A percentile compares a stretch with the other conserved stretches of the same genome.
Conservation (phyloP, 768 basidiomycete species). For the Erythrobasidium yunnanense region DNA sequence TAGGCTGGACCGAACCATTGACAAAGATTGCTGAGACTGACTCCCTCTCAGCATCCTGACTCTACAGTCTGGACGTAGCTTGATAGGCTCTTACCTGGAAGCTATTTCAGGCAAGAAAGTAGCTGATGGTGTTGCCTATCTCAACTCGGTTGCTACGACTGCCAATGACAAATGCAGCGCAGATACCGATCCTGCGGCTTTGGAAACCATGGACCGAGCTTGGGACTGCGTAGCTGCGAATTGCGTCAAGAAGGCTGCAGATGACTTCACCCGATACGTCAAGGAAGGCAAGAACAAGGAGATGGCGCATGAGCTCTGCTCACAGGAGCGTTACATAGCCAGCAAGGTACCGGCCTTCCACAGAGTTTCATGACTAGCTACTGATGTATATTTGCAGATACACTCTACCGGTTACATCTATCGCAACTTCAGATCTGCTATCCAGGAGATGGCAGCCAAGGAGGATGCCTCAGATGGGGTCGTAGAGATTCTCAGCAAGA, state of each 20-base stretch:
- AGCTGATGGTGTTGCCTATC: slow-evolving; percentile 44
- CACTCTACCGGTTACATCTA: slow-evolving; percentile 44
- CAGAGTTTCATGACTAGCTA: neutral
- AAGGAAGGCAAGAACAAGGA: slow-evolving; percentile 43
- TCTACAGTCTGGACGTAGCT: slow-evolving; percentile 35
- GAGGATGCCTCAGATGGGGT: slow-evolving; percentile 38
- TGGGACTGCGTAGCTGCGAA: slow-evolving; percentile 45
- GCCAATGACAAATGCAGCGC: slow-evolving; percentile 39
- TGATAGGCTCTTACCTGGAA: slow-evolving; percentile 36
- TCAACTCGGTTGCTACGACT: slow-evolving; percentile 39
- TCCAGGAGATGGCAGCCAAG: slow-evolving; percentile 40
- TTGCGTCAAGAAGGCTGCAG: slow-evolving; percentile 43
- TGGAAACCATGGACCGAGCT: slow-evolving; percentile 42
- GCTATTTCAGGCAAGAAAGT: slow-evolving; percentile 42
- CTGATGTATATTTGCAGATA: neutral
- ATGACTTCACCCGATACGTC: slow-evolving; percentile 40
- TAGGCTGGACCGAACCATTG: neutral
- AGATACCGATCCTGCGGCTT: slow-evolving; percentile 27
- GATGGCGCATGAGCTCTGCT: slow-evolving; percentile 45
- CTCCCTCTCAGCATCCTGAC: slow-evolving; percentile 25
- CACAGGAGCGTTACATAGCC: slow-evolving; percentile 44
- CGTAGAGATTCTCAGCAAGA: slow-evolving; percentile 39
- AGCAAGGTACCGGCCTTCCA: slow-evolving; percentile 39
- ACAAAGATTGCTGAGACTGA: neutral
- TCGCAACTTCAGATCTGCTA: slow-evolving; percentile 41